Evolutionary conservation across 140 eudicot species (phyloP).

Genomic region (Bidens hawaiensis): DNA sequence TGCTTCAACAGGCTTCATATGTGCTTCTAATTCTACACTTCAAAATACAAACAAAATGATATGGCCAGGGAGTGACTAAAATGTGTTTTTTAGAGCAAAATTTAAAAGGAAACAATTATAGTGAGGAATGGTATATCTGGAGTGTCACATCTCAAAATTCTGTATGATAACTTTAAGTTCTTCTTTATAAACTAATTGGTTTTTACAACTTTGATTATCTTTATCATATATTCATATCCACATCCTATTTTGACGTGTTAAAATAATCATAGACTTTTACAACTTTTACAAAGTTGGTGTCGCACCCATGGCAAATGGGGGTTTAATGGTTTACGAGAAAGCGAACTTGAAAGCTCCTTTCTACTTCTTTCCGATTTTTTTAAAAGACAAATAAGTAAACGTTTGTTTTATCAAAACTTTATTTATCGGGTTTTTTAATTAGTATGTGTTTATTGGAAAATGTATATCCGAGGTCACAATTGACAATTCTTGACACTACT

Average conservation of each 20-base stretch:
- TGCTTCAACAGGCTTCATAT: no score
- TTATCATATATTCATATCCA: neutral
- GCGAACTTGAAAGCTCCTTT: slow-evolving; percentile 6
- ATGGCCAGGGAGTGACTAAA: no score
- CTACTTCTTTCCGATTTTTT: neutral
- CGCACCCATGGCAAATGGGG: slow-evolving; percentile 1
- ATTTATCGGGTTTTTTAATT: neutral
- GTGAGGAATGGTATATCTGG: no score
- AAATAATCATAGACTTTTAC: neutral
- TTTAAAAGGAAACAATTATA: no score
- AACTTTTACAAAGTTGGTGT: neutral
- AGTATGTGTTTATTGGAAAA: neutral
- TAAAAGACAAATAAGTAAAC: neutral
- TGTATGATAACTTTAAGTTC: no score
- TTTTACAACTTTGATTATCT: neutral
- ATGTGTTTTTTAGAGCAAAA: no score
- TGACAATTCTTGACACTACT: neutral
- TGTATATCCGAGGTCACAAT: neutral
- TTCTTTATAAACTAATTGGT: no score
- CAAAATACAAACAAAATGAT: no score
- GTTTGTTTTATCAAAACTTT: neutral
- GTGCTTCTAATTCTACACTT: no score
- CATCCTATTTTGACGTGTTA: neutral
- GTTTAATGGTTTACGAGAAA: neutral
- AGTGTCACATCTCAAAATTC: no score